A percentile compares a stretch with the other conserved stretches of the same genome.
These are phyloP conservation scores for Strobilomyces echinocephalus DNA, from an alignment of 768 basidiomycete genomes.

Conservation along the genomic window DNA sequence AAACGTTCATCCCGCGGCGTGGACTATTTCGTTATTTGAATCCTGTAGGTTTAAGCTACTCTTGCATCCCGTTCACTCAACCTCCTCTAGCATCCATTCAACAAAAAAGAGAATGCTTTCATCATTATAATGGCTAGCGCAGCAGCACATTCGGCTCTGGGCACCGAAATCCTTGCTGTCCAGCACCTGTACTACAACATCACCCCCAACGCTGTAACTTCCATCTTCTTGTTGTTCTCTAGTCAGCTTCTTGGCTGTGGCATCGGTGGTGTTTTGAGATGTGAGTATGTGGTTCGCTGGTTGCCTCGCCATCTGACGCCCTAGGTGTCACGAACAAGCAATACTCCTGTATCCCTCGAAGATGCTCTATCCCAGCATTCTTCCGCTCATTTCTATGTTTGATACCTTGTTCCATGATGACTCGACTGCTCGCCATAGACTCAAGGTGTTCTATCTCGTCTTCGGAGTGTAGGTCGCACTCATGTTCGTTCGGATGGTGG, in stretches of 20 bases:
- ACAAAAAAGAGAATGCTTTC: conserved; percentile 57
- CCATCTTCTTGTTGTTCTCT: conserved; percentile 40
- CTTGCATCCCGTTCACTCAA: neutral
- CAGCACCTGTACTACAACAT: conserved; percentile 52
- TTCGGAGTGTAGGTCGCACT: conserved; percentile 29
- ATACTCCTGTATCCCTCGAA: conserved; percentile 41
- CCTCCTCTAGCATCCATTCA: conserved; percentile 48
- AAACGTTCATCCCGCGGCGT: conserved; percentile 40
- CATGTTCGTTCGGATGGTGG: neutral
- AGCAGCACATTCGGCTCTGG: conserved; percentile 49
- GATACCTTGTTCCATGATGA: conserved; percentile 41
- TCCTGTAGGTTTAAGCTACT: conserved; percentile 29
- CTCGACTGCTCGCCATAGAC: conserved; percentile 35
- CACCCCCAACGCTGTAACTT: conserved; percentile 41
- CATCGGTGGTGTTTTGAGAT: conserved; percentile 49
- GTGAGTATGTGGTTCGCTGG: conserved; percentile 25
- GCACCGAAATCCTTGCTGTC: conserved; percentile 50
- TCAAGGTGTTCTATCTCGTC: conserved; percentile 29
- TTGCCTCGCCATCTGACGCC: neutral
- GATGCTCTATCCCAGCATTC: conserved; percentile 38
- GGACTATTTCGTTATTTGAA: conserved; percentile 49
- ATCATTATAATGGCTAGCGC: conserved; percentile 56
- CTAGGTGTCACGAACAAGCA: conserved; percentile 3
- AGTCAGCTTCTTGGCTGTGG: conserved; percentile 45
- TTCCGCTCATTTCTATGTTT: conserved; percentile 24